phyloP scores from a whole-genome alignment of 257 asterid species.

The Datura wrightii region DNA sequence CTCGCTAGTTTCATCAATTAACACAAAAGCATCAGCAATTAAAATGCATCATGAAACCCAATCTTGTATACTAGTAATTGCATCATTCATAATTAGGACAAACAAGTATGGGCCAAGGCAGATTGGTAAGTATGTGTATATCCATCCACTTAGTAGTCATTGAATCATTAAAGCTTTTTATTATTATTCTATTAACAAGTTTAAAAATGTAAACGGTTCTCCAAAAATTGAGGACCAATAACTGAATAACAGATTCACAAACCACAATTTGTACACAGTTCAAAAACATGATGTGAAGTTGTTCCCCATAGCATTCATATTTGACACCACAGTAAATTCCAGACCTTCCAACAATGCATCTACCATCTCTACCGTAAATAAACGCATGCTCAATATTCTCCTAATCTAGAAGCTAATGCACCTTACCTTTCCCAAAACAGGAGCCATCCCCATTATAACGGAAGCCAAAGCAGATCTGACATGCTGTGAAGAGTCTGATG shows the following conservation, averaged over 20 bases:
- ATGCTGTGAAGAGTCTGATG: constrained; percentile 94
- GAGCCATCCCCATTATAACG: constrained; percentile 98
- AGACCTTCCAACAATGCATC: background rate
- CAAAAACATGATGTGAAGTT: background rate
- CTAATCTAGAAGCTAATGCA: constrained; percentile 20
- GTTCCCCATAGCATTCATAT: background rate
- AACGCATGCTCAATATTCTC: background rate
- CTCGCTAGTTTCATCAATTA: background rate
- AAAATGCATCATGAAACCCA: background rate
- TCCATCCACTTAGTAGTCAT: background rate
- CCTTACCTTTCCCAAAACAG: constrained; percentile 81
- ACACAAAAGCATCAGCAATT: background rate
- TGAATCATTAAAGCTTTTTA: background rate
- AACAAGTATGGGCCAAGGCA: background rate
- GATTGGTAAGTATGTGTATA: background rate
- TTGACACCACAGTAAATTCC: background rate
- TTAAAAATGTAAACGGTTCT: background rate
- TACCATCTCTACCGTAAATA: background rate
- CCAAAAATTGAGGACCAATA: background rate
- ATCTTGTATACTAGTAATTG: background rate
- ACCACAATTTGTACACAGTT: background rate
- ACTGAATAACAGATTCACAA: background rate
- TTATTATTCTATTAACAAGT: background rate
- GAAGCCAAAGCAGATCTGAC: constrained; percentile 95
- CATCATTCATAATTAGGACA: background rate